Base-by-base conservation (phyloP, 2,329 filamentous ascomycete genomes). In the Neobulgaria alba region DNA sequence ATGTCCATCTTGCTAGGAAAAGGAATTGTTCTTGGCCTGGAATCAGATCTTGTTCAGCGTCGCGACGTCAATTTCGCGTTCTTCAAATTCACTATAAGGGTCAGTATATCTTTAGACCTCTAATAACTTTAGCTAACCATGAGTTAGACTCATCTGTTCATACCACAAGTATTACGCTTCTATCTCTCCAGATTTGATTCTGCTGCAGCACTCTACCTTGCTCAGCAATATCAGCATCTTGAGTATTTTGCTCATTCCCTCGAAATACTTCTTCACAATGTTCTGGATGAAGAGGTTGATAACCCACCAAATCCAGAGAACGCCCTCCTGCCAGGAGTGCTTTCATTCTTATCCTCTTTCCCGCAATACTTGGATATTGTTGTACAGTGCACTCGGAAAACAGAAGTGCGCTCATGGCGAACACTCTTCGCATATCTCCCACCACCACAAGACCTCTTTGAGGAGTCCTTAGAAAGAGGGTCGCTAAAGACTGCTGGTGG, bases 331-430 rank as follows among this genome's bases (percentile, higher is more conserved):
- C 73, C 78, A 55, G 63, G 79, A 3, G 77, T 81, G 2, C 60
- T 80, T 16, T 80, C 75, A 0, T 68, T 81, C 7, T 60, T 80
- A 42, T 84, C 83, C 0, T 85, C 81, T 1, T 84, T 87, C 61
- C 82, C 80, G 41, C 78, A 87, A 43, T 98, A 95, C 57, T 78
- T 96, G 12, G 90, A 96, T 55, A 92, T 96, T 43, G 82, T 98
- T 17, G 83, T 98, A 15, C 92, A 94, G 63, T 98, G 92, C 64
- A 95, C 92, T 1, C 82, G 92, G 40, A 98, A 98, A 64, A 98
- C 92, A 0, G 92, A 98, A 59, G 79, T 95, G 5, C 79, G 90
- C 29, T 94, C 87, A 41, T 98, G 92, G 92, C 80, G 84, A 45
- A 95, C 92, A 1, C 71, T 98, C 1, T 98, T 98, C 61, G 79